Evolutionary conservation across 208 protist genomes (phyloP).

Genomic region (Jaenimonas drosophilae): DNA sequence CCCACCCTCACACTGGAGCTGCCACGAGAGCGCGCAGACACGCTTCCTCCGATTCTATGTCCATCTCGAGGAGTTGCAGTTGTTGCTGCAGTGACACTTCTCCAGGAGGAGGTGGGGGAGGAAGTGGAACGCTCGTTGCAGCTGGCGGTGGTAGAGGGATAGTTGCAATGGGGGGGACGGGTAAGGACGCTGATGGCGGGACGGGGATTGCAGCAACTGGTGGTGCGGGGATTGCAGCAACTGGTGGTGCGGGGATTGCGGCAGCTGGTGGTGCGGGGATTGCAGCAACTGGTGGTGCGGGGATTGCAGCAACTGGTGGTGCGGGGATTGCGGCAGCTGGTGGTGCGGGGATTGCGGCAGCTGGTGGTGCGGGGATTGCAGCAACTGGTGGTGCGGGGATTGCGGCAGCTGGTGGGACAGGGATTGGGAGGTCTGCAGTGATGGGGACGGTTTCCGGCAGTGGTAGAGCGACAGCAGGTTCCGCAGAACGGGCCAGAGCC

Average conservation of each 20-base stretch:
- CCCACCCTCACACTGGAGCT: too few species aligned
- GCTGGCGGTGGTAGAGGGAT: neutral
- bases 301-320: conserved; percentile 1
- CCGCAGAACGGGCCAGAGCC: conserved; percentile 2
- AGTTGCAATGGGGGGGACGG: neutral
- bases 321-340: neutral
- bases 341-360: neutral
- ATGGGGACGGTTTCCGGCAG: conserved; percentile 1
- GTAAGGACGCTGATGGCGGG: neutral
- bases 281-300: conserved; percentile 5
- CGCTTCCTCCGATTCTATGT: too few species aligned
- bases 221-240: neutral
- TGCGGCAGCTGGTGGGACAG: conserved; percentile 3
- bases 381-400: conserved; percentile 11
- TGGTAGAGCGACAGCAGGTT: conserved; percentile 5
- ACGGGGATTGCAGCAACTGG: neutral
- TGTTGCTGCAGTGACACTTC: neutral
- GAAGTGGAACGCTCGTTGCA: neutral
- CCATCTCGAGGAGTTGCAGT: too few species aligned
- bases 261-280: conserved; percentile 3
- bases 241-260: neutral
- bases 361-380: conserved; percentile 2
- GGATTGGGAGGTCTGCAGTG: conserved; percentile 3
- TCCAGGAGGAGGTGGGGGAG: conserved; percentile 2
- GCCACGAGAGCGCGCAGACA: too few species aligned